phyloP scores from a whole-genome alignment of 2,329 filamentous ascomycete species.

The Leptographium lundbergii region DNA sequence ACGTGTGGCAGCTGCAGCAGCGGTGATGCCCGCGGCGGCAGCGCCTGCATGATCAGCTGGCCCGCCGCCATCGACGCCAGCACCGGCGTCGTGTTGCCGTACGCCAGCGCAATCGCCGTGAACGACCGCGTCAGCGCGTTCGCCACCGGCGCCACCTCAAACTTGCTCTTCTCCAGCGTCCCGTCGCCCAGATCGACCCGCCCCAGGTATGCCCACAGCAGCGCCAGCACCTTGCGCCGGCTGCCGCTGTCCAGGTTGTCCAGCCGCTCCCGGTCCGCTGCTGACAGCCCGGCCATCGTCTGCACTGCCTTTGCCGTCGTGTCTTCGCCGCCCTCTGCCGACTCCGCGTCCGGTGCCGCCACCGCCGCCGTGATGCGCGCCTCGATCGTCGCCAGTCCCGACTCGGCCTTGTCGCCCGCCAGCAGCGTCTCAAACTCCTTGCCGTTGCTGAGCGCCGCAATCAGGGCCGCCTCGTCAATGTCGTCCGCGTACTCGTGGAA shows the following conservation, averaged over 20 bases:
- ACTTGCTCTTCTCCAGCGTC: constrained; percentile 72
- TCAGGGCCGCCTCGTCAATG: constrained; percentile 66
- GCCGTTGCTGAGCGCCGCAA: constrained; percentile 71
- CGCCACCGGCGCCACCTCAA: constrained; percentile 77
- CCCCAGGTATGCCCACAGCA: constrained; percentile 92
- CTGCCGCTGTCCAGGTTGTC: constrained; percentile 68
- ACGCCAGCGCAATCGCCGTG: constrained; percentile 75
- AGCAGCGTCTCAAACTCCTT: constrained; percentile 72
- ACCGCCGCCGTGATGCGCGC: constrained; percentile 52
- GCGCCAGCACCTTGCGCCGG: constrained; percentile 72
- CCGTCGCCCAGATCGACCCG: constrained; percentile 74
- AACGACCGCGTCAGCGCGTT: constrained; percentile 78
- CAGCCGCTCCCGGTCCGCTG: constrained; percentile 64
- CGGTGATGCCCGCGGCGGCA: constrained; percentile 71
- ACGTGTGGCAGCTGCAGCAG: constrained; percentile 87
- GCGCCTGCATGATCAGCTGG: constrained; percentile 81
- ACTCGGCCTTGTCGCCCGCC: constrained; percentile 65
- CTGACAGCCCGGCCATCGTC: constrained; percentile 38
- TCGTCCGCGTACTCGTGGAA: constrained; percentile 87
- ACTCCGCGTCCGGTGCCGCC: not conserved
- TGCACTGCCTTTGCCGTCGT: constrained; percentile 16
- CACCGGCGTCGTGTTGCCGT: constrained; percentile 70
- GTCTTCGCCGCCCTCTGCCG: not conserved
- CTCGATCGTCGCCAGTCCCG: constrained; percentile 72
- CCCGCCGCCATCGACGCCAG: constrained; percentile 69